Conservation (phyloP, 1,139 yeast species). For the Lodderomyces orthopsilosis region DNA sequence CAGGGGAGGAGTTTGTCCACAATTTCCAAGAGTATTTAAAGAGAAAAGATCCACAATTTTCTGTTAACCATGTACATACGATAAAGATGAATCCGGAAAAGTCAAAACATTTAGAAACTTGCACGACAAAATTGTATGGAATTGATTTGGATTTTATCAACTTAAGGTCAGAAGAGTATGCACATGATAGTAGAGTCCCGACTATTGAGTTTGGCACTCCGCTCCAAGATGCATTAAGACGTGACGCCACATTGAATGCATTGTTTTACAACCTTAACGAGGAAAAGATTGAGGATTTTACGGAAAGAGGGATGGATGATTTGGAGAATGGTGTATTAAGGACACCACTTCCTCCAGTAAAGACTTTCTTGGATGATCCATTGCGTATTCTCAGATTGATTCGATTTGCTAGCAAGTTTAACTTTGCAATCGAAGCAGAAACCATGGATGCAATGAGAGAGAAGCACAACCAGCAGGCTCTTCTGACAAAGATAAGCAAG, state of each 20-base stretch:
- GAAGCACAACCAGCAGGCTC: slow-evolving; percentile 53
- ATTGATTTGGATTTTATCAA: slow-evolving; percentile 91
- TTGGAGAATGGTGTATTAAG: slow-evolving; percentile 66
- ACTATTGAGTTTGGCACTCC: slow-evolving; percentile 79
- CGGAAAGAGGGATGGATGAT: slow-evolving; percentile 72
- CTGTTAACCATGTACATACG: slow-evolving; percentile 62
- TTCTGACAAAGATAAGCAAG: slow-evolving; percentile 74
- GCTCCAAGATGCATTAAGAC: slow-evolving; percentile 81
- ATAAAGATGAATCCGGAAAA: slow-evolving; percentile 92
- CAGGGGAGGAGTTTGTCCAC: slow-evolving; percentile 85
- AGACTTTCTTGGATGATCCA: slow-evolving; percentile 93
- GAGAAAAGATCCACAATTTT: slow-evolving; percentile 39
- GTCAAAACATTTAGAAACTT: slow-evolving; percentile 93
- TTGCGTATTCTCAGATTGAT: slow-evolving; percentile 79
- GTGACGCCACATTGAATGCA: slow-evolving; percentile 95
- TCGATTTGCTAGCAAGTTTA: slow-evolving; percentile 79
- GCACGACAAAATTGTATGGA: slow-evolving; percentile 82
- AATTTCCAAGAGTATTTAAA: slow-evolving; percentile 56
- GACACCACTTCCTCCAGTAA: slow-evolving; percentile 81
- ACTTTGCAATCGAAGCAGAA: slow-evolving; percentile 59
- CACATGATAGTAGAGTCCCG: slow-evolving; percentile 82
- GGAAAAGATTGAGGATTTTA: slow-evolving; percentile 75
- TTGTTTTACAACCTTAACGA: slow-evolving; percentile 78
- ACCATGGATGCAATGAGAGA: slow-evolving; percentile 68
- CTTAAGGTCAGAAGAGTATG: slow-evolving; percentile 80